Percentiles rank a stretch among this genome's conserved stretches.
phyloP scores from a whole-genome alignment of 2,329 filamentous ascomycete genomes.

The Ciborinia camelliae region DNA sequence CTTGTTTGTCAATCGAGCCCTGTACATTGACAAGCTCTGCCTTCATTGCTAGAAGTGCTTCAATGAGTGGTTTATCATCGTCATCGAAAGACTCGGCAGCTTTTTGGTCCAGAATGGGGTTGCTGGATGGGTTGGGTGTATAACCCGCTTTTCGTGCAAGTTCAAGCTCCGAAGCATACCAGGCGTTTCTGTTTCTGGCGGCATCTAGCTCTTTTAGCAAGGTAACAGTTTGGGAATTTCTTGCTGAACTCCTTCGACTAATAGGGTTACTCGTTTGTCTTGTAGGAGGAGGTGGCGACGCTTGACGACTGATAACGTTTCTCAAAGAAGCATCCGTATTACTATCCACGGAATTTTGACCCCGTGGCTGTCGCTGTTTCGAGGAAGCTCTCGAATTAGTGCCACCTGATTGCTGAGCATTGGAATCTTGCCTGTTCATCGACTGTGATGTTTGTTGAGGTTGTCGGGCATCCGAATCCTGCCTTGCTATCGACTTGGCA shows the following conservation, averaged over 20 bases:
- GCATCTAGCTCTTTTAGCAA: conserved; percentile 84
- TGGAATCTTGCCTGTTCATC: conserved; percentile 26
- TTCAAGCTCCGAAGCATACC: conserved; percentile 94
- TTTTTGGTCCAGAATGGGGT: conserved; percentile 72
- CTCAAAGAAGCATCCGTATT: conserved; percentile 53
- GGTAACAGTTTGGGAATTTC: conserved; percentile 60
- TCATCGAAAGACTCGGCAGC: conserved; percentile 79
- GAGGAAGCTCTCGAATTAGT: conserved; percentile 42
- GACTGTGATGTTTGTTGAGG: conserved; percentile 41
- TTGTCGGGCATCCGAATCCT: conserved; percentile 37
- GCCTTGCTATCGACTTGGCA: conserved; percentile 30
- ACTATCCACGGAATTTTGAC: conserved; percentile 67
- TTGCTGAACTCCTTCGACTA: conserved; percentile 55
- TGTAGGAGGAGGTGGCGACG: conserved; percentile 57
- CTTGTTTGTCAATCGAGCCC: conserved; percentile 82
- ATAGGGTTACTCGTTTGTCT: conserved; percentile 59
- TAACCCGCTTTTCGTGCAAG: conserved; percentile 90
- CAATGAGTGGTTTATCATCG: conserved; percentile 86
- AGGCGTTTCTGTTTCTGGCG: conserved; percentile 82
- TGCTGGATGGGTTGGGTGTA: conserved; percentile 64
- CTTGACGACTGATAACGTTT: conserved; percentile 44
- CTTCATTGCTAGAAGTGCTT: conserved; percentile 89
- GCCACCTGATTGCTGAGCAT: conserved; percentile 29
- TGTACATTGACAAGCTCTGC: conserved; percentile 88
- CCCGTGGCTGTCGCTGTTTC: conserved; percentile 53